phyloP scores from a whole-genome alignment of 2,329 filamentous ascomycete species.

The Lachnellula willkommii region DNA sequence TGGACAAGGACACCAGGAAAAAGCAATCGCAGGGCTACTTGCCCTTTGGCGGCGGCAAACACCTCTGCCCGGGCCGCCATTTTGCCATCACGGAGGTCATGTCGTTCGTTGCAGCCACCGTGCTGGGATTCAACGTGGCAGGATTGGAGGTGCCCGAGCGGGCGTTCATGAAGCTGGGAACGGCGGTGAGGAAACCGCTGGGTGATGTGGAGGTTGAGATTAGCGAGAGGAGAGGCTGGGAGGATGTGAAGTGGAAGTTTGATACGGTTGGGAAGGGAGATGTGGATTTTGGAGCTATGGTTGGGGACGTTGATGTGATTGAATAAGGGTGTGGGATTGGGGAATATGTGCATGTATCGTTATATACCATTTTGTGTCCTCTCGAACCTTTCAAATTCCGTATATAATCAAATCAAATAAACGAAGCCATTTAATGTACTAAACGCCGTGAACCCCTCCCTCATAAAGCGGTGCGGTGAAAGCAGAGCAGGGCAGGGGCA shows the following conservation, averaged over 20 bases:
- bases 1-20: slow-evolving; percentile 15
- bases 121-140: slow-evolving; percentile 28
- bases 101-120: slow-evolving; percentile 30
- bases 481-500: too few species aligned
- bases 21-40: slow-evolving; percentile 30
- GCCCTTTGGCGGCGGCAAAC: slow-evolving; percentile 38
- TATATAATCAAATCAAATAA: too few species aligned
- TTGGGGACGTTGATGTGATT: slow-evolving; percentile 4
- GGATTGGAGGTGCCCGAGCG: slow-evolving; percentile 13
- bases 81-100: slow-evolving; percentile 38
- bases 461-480: too few species aligned
- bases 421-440: too few species aligned
- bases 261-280: slow-evolving; percentile 4
- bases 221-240: slow-evolving; percentile 18
- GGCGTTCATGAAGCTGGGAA: slow-evolving; percentile 20
- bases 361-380: too few species aligned
- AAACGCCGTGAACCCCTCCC: too few species aligned
- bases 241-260: slow-evolving; percentile 25
- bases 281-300: slow-evolving; percentile 11
- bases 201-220: slow-evolving; percentile 19
- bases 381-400: too few species aligned
- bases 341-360: too few species aligned
- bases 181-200: slow-evolving; percentile 24
- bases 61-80: slow-evolving; percentile 37
- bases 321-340: not conserved